phyloP scores from a whole-genome alignment of 306 rosid genomes.

The Oxytropis ochrocephala region DNA sequence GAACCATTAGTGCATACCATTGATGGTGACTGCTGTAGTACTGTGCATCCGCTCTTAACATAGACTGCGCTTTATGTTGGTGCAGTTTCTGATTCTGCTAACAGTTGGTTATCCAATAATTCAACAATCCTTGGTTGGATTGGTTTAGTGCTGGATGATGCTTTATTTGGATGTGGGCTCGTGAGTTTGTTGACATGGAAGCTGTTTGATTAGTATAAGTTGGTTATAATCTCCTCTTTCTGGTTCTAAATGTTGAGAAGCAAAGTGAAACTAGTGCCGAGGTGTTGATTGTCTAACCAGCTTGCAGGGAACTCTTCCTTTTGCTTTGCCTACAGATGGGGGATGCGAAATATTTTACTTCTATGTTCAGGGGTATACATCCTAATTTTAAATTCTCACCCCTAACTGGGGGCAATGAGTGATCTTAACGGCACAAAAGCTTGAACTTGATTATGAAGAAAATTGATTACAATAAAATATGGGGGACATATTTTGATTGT shows the following conservation, averaged over 20 bases:
- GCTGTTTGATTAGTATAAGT: conserved; percentile 14
- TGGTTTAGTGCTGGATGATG: conserved; percentile 10
- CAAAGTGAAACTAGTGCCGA: conserved; percentile 15
- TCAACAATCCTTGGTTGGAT: conserved; percentile 21
- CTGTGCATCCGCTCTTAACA: conserved; percentile 12
- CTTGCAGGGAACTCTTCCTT: conserved; percentile 14
- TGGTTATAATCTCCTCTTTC: conserved; percentile 18
- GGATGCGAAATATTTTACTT: conserved; percentile 24
- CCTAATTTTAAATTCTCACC: background rate
- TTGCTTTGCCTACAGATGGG: conserved; percentile 13
- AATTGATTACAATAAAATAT: conserved; percentile 14
- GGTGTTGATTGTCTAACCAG: conserved; percentile 21
- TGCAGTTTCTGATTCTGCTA: conserved; percentile 22
- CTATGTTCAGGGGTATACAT: background rate
- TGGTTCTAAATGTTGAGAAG: conserved; percentile 15
- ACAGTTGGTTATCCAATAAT: conserved; percentile 18
- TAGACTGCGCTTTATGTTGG: conserved; percentile 18
- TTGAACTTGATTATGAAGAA: conserved; percentile 13
- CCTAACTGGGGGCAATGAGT: conserved; percentile 14
- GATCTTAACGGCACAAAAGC: conserved; percentile 11
- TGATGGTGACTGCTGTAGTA: conserved; percentile 28
- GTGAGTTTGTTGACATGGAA: conserved; percentile 19
- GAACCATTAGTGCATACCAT: conserved; percentile 22
- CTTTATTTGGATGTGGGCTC: conserved; percentile 13
- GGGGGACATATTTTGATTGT: conserved; percentile 6